phyloP scores from a whole-genome alignment of 148 eudicot genomes.

The Beta vulgaris region DNA sequence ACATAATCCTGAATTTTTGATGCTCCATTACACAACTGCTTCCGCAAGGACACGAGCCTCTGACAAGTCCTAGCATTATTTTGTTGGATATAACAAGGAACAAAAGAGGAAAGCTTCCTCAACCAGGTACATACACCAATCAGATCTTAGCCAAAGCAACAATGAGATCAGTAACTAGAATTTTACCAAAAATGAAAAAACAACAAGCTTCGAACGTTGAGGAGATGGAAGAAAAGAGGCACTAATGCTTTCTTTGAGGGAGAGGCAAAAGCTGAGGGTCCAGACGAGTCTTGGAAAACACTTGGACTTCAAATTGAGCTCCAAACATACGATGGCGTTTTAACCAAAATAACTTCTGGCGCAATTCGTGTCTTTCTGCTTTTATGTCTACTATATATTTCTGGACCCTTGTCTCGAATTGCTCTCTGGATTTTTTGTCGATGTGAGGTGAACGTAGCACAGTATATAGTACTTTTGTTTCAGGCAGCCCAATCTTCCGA shows the following conservation, averaged over 20 bases:
- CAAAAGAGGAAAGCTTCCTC: background rate
- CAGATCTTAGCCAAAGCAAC: background rate
- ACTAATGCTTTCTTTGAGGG: constrained; percentile 15
- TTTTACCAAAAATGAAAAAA: background rate
- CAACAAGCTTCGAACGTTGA: background rate
- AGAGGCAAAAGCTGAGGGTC: constrained; percentile 29
- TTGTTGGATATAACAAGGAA: background rate
- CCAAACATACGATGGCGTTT: constrained; percentile 40
- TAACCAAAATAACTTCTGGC: constrained; percentile 41
- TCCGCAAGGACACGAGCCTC: background rate
- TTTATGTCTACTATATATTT: constrained; percentile 29
- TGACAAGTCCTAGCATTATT: background rate
- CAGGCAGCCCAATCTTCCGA: constrained; percentile 27
- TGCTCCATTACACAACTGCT: background rate
- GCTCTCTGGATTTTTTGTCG: constrained; percentile 39
- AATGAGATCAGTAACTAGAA: background rate
- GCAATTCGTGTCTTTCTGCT: constrained; percentile 37
- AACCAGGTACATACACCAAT: background rate
- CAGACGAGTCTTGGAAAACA: constrained; percentile 36
- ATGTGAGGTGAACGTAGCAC: constrained; percentile 40
- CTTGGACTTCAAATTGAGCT: constrained; percentile 37
- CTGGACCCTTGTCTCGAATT: constrained; percentile 33
- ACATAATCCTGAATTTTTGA: background rate
- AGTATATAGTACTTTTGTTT: constrained; percentile 25
- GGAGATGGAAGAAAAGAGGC: background rate